These are phyloP conservation scores for Macrotyloma uniflorum DNA, from an alignment of 306 rosid genomes.

Conservation along the genomic window DNA sequence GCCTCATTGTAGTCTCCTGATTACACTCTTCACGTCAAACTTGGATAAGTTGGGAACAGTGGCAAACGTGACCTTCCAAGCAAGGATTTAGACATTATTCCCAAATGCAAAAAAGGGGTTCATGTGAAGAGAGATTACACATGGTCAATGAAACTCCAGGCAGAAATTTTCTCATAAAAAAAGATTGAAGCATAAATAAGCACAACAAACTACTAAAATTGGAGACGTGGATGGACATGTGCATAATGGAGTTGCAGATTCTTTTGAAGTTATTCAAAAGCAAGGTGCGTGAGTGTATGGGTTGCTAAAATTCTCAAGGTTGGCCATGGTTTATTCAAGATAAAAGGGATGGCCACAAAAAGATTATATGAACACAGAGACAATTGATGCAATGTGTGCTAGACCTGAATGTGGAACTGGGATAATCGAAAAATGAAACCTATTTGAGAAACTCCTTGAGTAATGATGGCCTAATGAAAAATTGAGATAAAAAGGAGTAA, in stretches of 20 bases:
- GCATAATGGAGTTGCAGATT: conserved; percentile 58
- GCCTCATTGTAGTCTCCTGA: conserved; percentile 70
- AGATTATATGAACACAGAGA: conserved; percentile 67
- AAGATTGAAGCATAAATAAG: conserved; percentile 57
- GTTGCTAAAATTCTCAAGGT: conserved; percentile 67
- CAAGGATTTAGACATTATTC: conserved; percentile 49
- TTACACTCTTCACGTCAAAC: conserved; percentile 57
- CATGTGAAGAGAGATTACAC: conserved; percentile 55
- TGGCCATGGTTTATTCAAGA: conserved; percentile 86
- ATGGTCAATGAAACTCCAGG: conserved; percentile 52
- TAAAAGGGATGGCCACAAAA: conserved; percentile 72
- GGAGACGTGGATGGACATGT: conserved; percentile 55
- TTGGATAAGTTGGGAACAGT: conserved; percentile 54
- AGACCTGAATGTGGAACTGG: conserved; percentile 61
- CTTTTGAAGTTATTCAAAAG: conserved; percentile 77
- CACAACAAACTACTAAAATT: conserved; percentile 53
- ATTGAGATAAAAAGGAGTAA: conserved; percentile 66
- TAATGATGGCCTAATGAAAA: conserved; percentile 61
- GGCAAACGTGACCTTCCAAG: conserved; percentile 43
- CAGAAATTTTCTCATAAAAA: conserved; percentile 46
- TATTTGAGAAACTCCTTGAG: conserved; percentile 69
- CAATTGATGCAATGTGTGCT: conserved; percentile 65
- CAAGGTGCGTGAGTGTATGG: conserved; percentile 71
- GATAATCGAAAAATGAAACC: conserved; percentile 69
- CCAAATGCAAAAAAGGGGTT: conserved; percentile 52